These are phyloP conservation scores for Parasarocladium wereldwijsianum DNA, from an alignment of 2,329 filamentous ascomycete genomes.

Conservation along the genomic window DNA sequence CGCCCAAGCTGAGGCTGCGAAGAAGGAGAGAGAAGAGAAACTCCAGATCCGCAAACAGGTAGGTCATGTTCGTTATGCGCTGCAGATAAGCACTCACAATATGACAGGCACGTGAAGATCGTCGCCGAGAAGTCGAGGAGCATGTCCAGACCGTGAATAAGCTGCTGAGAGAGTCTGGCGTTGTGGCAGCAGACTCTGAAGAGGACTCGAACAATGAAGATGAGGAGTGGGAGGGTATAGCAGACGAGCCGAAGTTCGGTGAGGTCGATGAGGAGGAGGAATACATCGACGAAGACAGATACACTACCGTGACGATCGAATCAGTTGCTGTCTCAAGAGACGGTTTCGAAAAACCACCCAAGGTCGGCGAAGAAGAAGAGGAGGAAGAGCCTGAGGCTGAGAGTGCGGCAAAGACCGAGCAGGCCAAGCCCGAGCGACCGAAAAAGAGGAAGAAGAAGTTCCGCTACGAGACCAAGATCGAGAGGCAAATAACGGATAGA, in stretches of 20 bases:
- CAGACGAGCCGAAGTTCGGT: slow-evolving; percentile 30
- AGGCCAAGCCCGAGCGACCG: slow-evolving; percentile 23
- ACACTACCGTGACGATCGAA: slow-evolving; percentile 88
- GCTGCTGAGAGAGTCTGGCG: slow-evolving; percentile 46
- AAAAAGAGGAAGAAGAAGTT: slow-evolving; percentile 88
- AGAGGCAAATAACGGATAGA: slow-evolving; percentile 58
- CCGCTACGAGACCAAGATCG: slow-evolving; percentile 77
- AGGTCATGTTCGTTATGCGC: slow-evolving; percentile 10
- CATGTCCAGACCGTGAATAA: slow-evolving; percentile 67
- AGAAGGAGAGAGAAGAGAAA: slow-evolving; percentile 64
- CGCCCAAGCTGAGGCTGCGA: slow-evolving; percentile 68
- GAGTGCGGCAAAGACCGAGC: slow-evolving; percentile 13
- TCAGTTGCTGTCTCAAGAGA: slow-evolving; percentile 68
- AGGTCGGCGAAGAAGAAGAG: slow-evolving; percentile 21
- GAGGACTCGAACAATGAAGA: slow-evolving; percentile 25
- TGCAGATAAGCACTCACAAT: neutral
- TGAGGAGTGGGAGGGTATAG: slow-evolving; percentile 53
- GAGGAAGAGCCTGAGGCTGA: slow-evolving; percentile 15
- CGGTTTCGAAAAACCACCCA: slow-evolving; percentile 44
- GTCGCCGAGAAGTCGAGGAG: slow-evolving; percentile 65
- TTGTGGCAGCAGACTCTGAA: slow-evolving; percentile 22
- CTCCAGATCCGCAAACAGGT: slow-evolving; percentile 65
- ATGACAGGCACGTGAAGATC: slow-evolving; percentile 63
- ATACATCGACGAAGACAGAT: slow-evolving; percentile 92
- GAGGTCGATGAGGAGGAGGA: slow-evolving; percentile 74